These are phyloP conservation scores for Talaromyces ruber DNA, from an alignment of 495 filamentous ascomycete genomes.

Conservation along the genomic window DNA sequence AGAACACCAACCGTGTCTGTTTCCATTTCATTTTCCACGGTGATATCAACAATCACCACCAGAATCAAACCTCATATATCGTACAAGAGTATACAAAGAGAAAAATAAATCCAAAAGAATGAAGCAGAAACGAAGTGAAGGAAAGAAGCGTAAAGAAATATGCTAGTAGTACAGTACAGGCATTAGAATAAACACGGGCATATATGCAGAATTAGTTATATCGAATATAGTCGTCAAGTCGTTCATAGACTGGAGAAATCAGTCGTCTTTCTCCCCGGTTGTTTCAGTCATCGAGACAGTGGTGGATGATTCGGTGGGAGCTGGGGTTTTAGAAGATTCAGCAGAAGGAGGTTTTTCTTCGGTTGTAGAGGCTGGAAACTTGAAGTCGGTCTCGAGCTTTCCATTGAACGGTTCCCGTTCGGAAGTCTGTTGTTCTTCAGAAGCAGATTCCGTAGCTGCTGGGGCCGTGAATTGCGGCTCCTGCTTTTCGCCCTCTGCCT, in stretches of 20 bases:
- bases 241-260: not conserved
- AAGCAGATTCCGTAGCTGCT: not conserved
- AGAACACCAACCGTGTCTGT: not conserved
- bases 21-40: not conserved
- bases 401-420: not conserved
- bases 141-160: not conserved
- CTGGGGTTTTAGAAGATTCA: not conserved
- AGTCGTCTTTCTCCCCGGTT: not conserved
- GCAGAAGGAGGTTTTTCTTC: not conserved
- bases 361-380: not conserved
- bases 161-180: slow-evolving; percentile 1
- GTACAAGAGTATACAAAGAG: not conserved
- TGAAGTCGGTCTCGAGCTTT: not conserved
- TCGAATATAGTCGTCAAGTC: not conserved
- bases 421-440: not conserved
- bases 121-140: not conserved
- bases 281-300: not conserved
- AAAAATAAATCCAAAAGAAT: not conserved
- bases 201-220: slow-evolving; percentile 1
- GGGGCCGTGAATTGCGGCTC: not conserved
- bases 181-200: not conserved
- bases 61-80: not conserved
- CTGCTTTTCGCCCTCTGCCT: no score
- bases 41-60: not conserved
- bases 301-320: not conserved